Evolutionary conservation across 139 green algal genomes (phyloP).

Genomic region (Chlamydomonas applanata): DNA sequence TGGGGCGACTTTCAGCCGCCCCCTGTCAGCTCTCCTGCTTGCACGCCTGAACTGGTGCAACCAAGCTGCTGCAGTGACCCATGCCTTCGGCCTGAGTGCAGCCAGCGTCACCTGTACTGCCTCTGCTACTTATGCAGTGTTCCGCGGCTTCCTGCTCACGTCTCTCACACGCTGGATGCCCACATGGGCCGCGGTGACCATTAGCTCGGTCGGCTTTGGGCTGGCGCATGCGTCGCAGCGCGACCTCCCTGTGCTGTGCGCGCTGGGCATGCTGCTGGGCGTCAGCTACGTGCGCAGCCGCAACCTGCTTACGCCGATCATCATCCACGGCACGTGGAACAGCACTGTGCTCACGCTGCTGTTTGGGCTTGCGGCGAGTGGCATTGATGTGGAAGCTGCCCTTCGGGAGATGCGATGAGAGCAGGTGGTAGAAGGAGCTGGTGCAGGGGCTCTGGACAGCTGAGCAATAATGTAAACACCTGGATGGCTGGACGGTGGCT

Average conservation of each 20-base stretch:
- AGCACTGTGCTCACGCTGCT: slow-evolving; percentile 69
- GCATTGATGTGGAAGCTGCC: slow-evolving; percentile 59
- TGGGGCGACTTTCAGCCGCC: too few species aligned
- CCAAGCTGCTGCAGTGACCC: too few species aligned
- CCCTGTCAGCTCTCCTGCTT: too few species aligned
- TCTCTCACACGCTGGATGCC: slow-evolving; percentile 74
- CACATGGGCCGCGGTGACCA: slow-evolving; percentile 56
- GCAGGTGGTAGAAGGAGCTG: too few species aligned
- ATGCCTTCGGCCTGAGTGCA: too few species aligned
- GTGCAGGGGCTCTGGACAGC: too few species aligned
- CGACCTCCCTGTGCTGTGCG: slow-evolving; percentile 79
- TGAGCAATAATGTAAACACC: too few species aligned
- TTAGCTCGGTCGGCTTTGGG: slow-evolving; percentile 69
- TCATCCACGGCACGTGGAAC: slow-evolving; percentile 89
- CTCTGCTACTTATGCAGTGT: slow-evolving; percentile 53
- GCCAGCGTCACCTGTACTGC: too few species aligned
- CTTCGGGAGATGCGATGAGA: slow-evolving; percentile 1
- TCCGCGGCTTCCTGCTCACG: slow-evolving; percentile 88
- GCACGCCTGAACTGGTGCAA: too few species aligned
- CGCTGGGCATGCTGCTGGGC: slow-evolving; percentile 77
- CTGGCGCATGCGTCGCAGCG: slow-evolving; percentile 67
- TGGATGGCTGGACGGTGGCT: too few species aligned
- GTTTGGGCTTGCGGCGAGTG: slow-evolving; percentile 56
- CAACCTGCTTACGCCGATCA: slow-evolving; percentile 87
- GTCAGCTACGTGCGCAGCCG: slow-evolving; percentile 67